These are phyloP conservation scores for Amaranthus tricolor DNA, from an alignment of 179 eudicot genomes.

Conservation along the genomic window DNA sequence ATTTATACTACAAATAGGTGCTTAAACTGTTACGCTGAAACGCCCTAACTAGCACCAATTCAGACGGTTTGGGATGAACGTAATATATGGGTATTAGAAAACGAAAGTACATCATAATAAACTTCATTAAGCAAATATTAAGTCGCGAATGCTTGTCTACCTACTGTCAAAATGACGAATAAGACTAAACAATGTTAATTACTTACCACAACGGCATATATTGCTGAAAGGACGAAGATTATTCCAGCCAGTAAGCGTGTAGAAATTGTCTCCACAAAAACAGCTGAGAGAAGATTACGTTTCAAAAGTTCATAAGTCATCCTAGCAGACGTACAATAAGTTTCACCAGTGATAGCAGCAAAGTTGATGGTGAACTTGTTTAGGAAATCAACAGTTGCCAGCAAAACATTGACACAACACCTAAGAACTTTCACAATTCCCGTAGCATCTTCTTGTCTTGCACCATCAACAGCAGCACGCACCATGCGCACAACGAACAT, in stretches of 20 bases:
- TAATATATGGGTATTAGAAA: background rate
- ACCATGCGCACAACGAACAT: conserved; percentile 63
- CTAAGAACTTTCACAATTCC: conserved; percentile 71
- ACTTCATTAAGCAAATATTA: background rate
- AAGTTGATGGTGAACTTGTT: conserved; percentile 94
- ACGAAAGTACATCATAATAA: background rate
- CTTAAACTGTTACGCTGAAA: no score
- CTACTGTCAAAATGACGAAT: background rate
- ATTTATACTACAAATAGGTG: no score
- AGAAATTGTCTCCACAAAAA: conserved; percentile 91
- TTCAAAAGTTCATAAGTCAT: conserved; percentile 91
- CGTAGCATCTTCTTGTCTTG: conserved; percentile 60
- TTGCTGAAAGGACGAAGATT: conserved; percentile 69
- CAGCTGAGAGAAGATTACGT: conserved; percentile 92
- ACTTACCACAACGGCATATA: conserved; percentile 87
- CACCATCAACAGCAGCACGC: conserved; percentile 82
- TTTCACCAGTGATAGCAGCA: conserved; percentile 97
- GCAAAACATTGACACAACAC: conserved; percentile 64
- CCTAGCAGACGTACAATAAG: conserved; percentile 88
- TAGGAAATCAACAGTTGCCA: conserved; percentile 70
- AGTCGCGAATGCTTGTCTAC: background rate
- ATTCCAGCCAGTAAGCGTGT: conserved; percentile 79
- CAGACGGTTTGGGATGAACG: no score
- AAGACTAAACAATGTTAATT: background rate
- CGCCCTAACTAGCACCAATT: no score